Conservation (phyloP, 805 yeast species). For the Candida khao-thaluensis region DNA sequence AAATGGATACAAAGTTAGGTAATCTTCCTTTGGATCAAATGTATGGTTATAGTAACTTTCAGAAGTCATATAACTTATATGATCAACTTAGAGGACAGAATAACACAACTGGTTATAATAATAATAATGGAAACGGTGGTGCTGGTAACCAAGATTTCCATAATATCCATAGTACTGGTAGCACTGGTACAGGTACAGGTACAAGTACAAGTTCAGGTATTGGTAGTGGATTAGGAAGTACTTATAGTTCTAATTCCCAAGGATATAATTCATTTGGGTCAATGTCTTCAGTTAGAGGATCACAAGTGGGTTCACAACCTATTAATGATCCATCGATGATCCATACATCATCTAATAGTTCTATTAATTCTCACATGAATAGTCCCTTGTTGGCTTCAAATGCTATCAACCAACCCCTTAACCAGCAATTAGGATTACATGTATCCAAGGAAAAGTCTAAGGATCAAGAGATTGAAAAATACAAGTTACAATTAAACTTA, state of each 20-base stretch:
- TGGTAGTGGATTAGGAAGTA: background rate
- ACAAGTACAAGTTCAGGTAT: background rate
- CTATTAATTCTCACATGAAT: slow-evolving; percentile 3
- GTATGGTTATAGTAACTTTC: slow-evolving; percentile 6
- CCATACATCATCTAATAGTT: slow-evolving; percentile 1
- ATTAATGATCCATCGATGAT: background rate
- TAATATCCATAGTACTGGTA: background rate
- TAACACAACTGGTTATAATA: background rate
- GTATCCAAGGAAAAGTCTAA: slow-evolving; percentile 2
- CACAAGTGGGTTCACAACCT: slow-evolving; percentile 1
- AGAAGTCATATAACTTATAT: slow-evolving; percentile 7
- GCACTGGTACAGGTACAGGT: background rate
- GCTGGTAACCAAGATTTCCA: background rate
- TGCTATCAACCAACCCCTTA: slow-evolving; percentile 3
- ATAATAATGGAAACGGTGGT: background rate
- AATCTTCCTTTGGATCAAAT: slow-evolving; percentile 5
- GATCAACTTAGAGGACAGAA: slow-evolving; percentile 6
- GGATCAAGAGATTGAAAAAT: slow-evolving; percentile 27
- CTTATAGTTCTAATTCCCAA: slow-evolving; percentile 1
- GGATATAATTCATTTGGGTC: slow-evolving; percentile 5
- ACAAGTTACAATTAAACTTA: slow-evolving; percentile 51
- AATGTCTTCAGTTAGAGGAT: slow-evolving; percentile 4
- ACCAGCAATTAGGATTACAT: slow-evolving; percentile 4
- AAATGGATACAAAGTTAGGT: slow-evolving; percentile 2
- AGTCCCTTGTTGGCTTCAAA: slow-evolving; percentile 3